These are phyloP conservation scores for Neltuma alba DNA, from an alignment of 306 rosid species.

Conservation along the genomic window DNA sequence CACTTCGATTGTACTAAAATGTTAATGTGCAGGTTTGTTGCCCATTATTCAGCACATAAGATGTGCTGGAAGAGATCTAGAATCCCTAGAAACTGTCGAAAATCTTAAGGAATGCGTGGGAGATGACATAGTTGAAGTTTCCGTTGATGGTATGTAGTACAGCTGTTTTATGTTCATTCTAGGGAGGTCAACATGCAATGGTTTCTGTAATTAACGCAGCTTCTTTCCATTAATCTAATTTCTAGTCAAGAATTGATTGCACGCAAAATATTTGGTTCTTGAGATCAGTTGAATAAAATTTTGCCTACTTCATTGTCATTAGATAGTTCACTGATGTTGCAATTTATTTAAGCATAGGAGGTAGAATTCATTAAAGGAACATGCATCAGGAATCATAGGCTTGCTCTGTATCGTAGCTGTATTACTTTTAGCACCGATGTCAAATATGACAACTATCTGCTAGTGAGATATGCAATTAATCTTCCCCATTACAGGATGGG, in stretches of 20 bases:
- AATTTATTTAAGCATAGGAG: neutral
- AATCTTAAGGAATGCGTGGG: conserved; percentile 49
- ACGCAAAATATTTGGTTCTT: conserved; percentile 9
- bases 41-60: conserved; percentile 71
- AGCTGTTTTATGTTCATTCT: conserved; percentile 31
- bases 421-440: conserved; percentile 11
- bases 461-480: conserved; percentile 12
- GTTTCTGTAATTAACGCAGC: conserved; percentile 14
- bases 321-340: neutral
- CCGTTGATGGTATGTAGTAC: conserved; percentile 60
- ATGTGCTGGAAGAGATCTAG: conserved; percentile 64
- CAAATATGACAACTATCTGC: conserved; percentile 24
- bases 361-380: neutral
- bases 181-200: neutral
- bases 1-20: conserved; percentile 21
- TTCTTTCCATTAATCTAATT: neutral
- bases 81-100: conserved; percentile 60
- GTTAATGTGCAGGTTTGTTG: conserved; percentile 63
- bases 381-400: conserved; percentile 2
- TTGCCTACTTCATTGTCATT: neutral
- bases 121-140: conserved; percentile 61
- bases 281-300: neutral
- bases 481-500: conserved; percentile 64
- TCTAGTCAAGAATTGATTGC: neutral
- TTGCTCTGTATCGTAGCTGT: conserved; percentile 28